phyloP scores from a whole-genome alignment of 345 rosid species.

The Salix caprea region DNA sequence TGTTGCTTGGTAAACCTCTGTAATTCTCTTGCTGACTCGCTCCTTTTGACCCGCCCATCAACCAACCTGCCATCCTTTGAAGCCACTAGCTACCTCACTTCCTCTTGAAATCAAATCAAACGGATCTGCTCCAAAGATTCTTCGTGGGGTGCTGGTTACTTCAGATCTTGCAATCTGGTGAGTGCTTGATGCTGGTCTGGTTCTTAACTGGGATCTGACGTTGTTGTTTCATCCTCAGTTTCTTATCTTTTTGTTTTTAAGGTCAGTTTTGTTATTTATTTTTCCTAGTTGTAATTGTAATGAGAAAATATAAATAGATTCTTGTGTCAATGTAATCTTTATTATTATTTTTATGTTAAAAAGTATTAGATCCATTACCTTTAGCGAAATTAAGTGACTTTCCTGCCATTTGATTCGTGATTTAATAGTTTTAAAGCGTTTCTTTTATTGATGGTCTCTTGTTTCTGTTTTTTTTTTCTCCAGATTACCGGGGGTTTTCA shows the following conservation, averaged over 20 bases:
- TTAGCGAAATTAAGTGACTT: background rate
- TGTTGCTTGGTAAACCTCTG: background rate
- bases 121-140: background rate
- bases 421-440: background rate
- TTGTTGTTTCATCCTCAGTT: background rate
- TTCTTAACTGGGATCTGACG: background rate
- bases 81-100: background rate
- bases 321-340: background rate
- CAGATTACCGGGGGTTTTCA: conserved; percentile 19
- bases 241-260: background rate
- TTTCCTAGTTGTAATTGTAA: background rate
- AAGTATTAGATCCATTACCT: background rate
- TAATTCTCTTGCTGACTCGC: background rate
- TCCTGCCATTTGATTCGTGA: background rate
- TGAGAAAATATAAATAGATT: background rate
- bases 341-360: background rate
- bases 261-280: background rate
- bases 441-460: background rate
- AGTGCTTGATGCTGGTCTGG: conserved; percentile 11
- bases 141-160: background rate
- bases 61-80: no score
- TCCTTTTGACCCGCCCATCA: background rate
- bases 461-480: background rate
- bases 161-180: conserved; percentile 42
- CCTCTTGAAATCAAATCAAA: background rate